Percentiles rank a stretch among this genome's conserved stretches.
Evolutionary conservation across 352 stramenopile species (phyloP).

Genomic region (Phytophthora aleatoria): DNA sequence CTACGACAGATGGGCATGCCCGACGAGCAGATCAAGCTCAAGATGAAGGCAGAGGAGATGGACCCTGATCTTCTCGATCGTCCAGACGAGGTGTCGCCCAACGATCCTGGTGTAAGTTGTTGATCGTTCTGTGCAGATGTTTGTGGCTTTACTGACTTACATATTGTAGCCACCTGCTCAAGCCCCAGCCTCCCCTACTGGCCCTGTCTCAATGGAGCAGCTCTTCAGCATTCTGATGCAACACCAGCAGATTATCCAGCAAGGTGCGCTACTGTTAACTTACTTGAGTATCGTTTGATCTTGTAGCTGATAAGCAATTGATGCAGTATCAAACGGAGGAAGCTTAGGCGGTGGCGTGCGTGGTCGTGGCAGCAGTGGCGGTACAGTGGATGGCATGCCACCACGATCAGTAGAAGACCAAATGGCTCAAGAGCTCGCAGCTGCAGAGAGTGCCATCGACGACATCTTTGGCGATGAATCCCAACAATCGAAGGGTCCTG

Average conservation of each 20-base stretch:
- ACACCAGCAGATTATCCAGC: slow-evolving; percentile 88
- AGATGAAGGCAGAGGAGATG: slow-evolving; percentile 76
- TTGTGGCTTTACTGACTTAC: not conserved
- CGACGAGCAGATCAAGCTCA: slow-evolving; percentile 80
- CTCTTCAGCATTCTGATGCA: slow-evolving; percentile 89
- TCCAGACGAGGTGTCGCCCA: slow-evolving; percentile 78
- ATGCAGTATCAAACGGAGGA: slow-evolving; percentile 53
- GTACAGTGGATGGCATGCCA: slow-evolving; percentile 16
- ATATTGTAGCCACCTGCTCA: slow-evolving; percentile 44
- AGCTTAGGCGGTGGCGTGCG: slow-evolving; percentile 25
- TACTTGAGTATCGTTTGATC: slow-evolving; percentile 1
- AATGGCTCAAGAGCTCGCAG: slow-evolving; percentile 82
- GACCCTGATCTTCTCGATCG: slow-evolving; percentile 68
- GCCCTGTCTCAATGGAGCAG: slow-evolving; percentile 83
- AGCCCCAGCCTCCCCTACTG: slow-evolving; percentile 27
- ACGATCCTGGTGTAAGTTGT: slow-evolving; percentile 71
- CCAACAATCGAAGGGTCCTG: slow-evolving; percentile 59
- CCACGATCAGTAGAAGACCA: slow-evolving; percentile 75
- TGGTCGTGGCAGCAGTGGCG: slow-evolving; percentile 24
- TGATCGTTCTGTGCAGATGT: not conserved
- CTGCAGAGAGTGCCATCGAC: slow-evolving; percentile 78
- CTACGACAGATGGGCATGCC: slow-evolving; percentile 83
- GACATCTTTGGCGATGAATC: slow-evolving; percentile 87
- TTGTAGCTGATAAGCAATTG: not conserved
- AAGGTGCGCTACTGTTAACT: slow-evolving; percentile 44